These are phyloP conservation scores for Wickerhamomyces sydowiorum DNA, from an alignment of 805 yeast species.

Conservation along the genomic window DNA sequence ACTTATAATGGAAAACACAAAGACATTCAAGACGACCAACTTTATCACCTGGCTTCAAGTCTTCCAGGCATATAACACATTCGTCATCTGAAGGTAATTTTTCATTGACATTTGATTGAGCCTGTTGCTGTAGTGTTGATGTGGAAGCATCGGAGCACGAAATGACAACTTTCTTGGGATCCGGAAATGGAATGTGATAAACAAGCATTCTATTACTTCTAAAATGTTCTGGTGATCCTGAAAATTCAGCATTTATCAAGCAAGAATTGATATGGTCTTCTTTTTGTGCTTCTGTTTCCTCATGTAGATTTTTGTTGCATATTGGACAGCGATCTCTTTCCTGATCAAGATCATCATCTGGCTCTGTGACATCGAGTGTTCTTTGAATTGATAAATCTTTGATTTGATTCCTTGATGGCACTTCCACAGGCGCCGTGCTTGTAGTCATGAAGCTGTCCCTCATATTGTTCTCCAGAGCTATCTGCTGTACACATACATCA, in stretches of 20 bases:
- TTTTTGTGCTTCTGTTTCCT: slow-evolving; percentile 25
- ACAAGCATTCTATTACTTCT: slow-evolving; percentile 82
- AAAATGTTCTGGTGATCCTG: slow-evolving; percentile 54
- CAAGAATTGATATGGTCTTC: slow-evolving; percentile 73
- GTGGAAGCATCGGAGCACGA: slow-evolving; percentile 17
- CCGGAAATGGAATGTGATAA: slow-evolving; percentile 37
- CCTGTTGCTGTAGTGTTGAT: slow-evolving; percentile 9
- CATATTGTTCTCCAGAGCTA: slow-evolving; percentile 21
- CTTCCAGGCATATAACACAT: slow-evolving; percentile 93
- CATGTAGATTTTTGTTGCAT: slow-evolving; percentile 22
- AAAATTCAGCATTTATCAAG: slow-evolving; percentile 50
- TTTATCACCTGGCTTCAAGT: slow-evolving; percentile 75
- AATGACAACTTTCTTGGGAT: slow-evolving; percentile 11
- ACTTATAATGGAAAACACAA: slow-evolving; percentile 87
- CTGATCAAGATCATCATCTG: slow-evolving; percentile 23
- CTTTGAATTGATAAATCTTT: slow-evolving; percentile 8
- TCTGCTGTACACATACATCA: slow-evolving; percentile 62
- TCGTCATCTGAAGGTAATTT: slow-evolving; percentile 49
- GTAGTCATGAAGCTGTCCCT: slow-evolving; percentile 3
- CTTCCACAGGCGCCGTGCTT: slow-evolving; percentile 6
- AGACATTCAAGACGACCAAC: slow-evolving; percentile 92
- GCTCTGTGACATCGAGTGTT: neutral
- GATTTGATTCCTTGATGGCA: slow-evolving; percentile 6
- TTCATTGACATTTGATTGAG: slow-evolving; percentile 4
- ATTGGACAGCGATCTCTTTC: slow-evolving; percentile 36